A percentile compares a stretch with the other conserved stretches of the same genome.
phyloP scores from a whole-genome alignment of 2,329 filamentous ascomycete genomes.

The Dryadomyces quercivorus region DNA sequence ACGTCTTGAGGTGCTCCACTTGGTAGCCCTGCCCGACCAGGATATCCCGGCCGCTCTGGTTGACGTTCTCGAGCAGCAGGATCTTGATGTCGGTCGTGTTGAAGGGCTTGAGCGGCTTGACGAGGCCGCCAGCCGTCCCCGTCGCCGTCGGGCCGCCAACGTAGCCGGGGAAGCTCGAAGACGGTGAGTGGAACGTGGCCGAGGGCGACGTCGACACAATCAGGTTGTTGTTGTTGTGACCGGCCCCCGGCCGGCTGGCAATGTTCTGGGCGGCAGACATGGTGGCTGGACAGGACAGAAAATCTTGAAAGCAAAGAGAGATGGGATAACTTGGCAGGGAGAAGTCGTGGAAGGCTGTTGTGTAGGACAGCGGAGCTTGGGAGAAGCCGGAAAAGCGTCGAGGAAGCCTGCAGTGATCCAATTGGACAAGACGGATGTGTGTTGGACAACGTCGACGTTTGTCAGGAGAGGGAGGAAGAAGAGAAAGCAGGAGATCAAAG shows the following conservation, averaged over 20 bases:
- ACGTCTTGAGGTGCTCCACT: constrained; percentile 82
- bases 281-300: neutral
- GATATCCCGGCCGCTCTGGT: constrained; percentile 76
- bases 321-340: too few species aligned
- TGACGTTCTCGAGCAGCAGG: constrained; percentile 89
- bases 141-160: constrained; percentile 16
- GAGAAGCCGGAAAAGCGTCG: neutral
- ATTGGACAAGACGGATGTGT: neutral
- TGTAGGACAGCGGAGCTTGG: neutral
- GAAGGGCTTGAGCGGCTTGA: constrained; percentile 87
- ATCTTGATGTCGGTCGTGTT: constrained; percentile 95
- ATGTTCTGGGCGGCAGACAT: constrained; percentile 15
- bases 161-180: constrained; percentile 41
- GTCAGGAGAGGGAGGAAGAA: neutral
- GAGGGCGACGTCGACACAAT: constrained; percentile 65
- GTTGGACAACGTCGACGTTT: neutral
- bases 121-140: constrained; percentile 24
- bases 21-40: constrained; percentile 83
- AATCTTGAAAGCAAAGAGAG: neutral
- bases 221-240: constrained; percentile 34
- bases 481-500: neutral
- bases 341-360: neutral
- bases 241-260: constrained; percentile 32
- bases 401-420: neutral
- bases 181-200: constrained; percentile 61